Base-by-base conservation (phyloP, 768 basidiomycete species). In the Agaricus blazei region DNA sequence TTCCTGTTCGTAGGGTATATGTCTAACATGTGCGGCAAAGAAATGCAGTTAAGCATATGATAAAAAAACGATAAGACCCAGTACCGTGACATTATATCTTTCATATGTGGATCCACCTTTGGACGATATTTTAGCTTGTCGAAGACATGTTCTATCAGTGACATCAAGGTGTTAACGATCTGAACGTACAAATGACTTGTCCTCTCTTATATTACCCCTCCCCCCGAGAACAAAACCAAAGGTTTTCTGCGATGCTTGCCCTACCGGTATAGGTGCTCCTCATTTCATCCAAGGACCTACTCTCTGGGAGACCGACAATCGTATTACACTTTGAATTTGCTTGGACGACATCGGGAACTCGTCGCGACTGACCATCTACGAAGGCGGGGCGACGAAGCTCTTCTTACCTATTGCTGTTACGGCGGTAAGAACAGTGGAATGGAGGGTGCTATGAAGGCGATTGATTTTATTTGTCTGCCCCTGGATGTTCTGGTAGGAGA, bases 301-400 rank as follows among this genome's bases (percentile, higher is more conserved):
- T 15, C 31, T 64, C 59, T 9, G 57, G 44, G 14, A 57, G 50
- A 2, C 69, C 70, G 12, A 70, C 28, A 3, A 79, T 82, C 24
- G 70, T 69, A 59, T 84, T 84, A 4, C 74, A 75, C 9, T 64
- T 61, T 24, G 82, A 65, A 56, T 78, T 72, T 0, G 61, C 67
- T 2, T 62, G 59, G 19, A 67, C 65, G 2, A 75, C 68, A 3
- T 68, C 66, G 7, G 70, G 68, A 9, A 68, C 53, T 1, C 24
- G n/a, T 11, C 31, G 9, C 28, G 9, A 37, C n/a, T 59, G 58
- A 27, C 55, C 54, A 8, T 37, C 29, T 12, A 55, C 14, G 36
- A 55, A 34, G 23, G 29, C 4, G 6, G 40, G 19, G 19, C 19
- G 19, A 19, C 19, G 14, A 51, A 7, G 3, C 41, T n/a, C 47